Base-by-base conservation (phyloP, 1,284 basidiomycete species). In the Puccinia triticina region DNA sequence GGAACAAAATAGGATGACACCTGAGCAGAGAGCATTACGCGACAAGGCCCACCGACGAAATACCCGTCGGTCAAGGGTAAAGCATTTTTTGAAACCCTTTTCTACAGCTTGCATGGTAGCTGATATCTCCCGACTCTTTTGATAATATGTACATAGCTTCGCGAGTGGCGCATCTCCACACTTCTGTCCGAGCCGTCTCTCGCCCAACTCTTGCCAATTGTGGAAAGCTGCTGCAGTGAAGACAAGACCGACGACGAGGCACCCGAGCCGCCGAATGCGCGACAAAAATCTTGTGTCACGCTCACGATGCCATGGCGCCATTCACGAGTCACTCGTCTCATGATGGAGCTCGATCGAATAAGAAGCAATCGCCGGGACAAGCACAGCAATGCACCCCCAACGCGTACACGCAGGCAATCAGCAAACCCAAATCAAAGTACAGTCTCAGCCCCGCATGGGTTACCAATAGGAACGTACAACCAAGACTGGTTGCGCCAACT, bases 181-280 rank as follows among this genome's bases (percentile, higher is more conserved):
- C 40, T 71, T 46, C 26, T 43, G 26, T 46, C 11, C 2, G 1
- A 64, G 8, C 32, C 32, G 10, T 34, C 32, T 14, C 46, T 71
- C 23, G 67, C 67, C 14, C 67, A 21, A 46, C 59, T 77, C 26
- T 29, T 77, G 21, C 40, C 59, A 21, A 64, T 66, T 57, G 53
- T 75, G 14, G n/a, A 57, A 34, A 34, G 18, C 23, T 29, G 50
- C 37, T 75, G 73, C 34, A 75, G 73, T 75, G 73, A 75, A 26
- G 50, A 75, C 37, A 50, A 75, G 53, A 75, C 48, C 53, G 71
- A 43, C n/a, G 50, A 55, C n/a, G 73, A 75, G 10, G 12, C 3
- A 64, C 59, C 8, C 5, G 23, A 18, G 14, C n/a, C 59, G 11
- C 23, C n/a, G 5, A 18, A 64, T 3, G 5, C 29, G 8, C 12